Conservation (phyloP, 345 rosid genomes). For the Syzygium oleosum region DNA sequence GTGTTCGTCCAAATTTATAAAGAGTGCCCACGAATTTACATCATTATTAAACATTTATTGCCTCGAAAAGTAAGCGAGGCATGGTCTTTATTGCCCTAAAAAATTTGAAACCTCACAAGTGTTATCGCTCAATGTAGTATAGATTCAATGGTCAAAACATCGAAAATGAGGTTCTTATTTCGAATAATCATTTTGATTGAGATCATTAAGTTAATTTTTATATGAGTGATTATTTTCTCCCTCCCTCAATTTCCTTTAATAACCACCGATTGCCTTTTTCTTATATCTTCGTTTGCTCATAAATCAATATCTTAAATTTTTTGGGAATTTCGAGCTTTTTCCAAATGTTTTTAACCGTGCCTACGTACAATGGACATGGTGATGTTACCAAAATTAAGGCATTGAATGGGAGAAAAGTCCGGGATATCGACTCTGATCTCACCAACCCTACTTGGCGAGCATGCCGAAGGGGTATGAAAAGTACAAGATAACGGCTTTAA, state of each 20-base stretch:
- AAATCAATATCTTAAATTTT: neutral
- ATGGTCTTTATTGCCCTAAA: no score
- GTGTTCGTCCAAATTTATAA: neutral
- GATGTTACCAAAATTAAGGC: neutral
- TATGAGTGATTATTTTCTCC: neutral
- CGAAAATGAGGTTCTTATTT: neutral
- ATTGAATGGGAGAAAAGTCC: neutral
- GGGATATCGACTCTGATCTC: neutral
- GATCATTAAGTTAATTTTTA: neutral
- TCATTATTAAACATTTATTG: no score
- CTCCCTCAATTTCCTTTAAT: neutral
- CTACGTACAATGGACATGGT: neutral
- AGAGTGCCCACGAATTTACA: neutral
- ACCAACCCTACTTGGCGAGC: neutral
- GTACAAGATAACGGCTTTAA: neutral
- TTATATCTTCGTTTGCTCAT: accelerated
- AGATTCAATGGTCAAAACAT: no score
- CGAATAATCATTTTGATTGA: neutral
- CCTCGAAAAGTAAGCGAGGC: no score
- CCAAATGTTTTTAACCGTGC: accelerated
- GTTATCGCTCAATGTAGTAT: no score
- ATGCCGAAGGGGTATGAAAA: neutral
- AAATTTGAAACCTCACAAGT: no score
- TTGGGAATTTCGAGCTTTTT: accelerated
- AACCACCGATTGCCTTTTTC: accelerated